Percentiles rank a stretch among this genome's conserved stretches.
Conservation (phyloP, 2,329 filamentous ascomycete genomes). For the Pyrenochaeta sp. region DNA sequence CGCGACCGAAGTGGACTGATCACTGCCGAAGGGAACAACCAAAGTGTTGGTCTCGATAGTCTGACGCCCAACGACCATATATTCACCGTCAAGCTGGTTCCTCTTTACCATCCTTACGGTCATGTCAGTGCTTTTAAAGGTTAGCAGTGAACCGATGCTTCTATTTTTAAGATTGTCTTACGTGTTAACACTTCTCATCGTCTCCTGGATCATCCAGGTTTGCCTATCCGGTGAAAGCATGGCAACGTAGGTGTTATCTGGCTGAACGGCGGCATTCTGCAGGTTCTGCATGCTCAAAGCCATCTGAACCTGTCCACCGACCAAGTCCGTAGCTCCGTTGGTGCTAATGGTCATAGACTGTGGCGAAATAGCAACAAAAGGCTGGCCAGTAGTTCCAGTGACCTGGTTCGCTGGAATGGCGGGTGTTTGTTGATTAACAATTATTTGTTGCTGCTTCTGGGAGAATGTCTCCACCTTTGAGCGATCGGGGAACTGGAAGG, state of each 20-base stretch:
- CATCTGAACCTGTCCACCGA: slow-evolving; percentile 49
- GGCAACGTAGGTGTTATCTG: slow-evolving; percentile 48
- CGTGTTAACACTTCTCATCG: slow-evolving; percentile 47
- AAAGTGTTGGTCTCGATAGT: slow-evolving; percentile 46
- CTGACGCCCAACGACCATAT: slow-evolving; percentile 50
- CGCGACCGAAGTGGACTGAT: slow-evolving; percentile 34
- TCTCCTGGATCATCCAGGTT: slow-evolving; percentile 50
- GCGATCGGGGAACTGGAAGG: slow-evolving; percentile 48
- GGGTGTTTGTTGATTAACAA: slow-evolving; percentile 51
- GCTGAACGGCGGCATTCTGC: slow-evolving; percentile 39
- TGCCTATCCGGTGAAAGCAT: slow-evolving; percentile 49
- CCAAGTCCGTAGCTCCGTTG: slow-evolving; percentile 46
- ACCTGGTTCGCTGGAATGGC: slow-evolving; percentile 47
- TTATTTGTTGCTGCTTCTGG: slow-evolving; percentile 50
- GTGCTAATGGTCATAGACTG: slow-evolving; percentile 49
- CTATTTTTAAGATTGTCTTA: slow-evolving; percentile 8
- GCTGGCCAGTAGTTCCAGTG: slow-evolving; percentile 48
- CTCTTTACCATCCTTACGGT: slow-evolving; percentile 49
- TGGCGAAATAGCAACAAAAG: slow-evolving; percentile 44
- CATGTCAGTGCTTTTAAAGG: slow-evolving; percentile 39
- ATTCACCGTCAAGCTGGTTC: slow-evolving; percentile 47
- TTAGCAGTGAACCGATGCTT: slow-evolving; percentile 5
- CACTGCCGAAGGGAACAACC: slow-evolving; percentile 44
- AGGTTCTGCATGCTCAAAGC: slow-evolving; percentile 43
- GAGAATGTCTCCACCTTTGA: slow-evolving; percentile 50